Base-by-base conservation (phyloP, 2,329 filamentous ascomycete genomes). In the Macrophomina tecta region DNA sequence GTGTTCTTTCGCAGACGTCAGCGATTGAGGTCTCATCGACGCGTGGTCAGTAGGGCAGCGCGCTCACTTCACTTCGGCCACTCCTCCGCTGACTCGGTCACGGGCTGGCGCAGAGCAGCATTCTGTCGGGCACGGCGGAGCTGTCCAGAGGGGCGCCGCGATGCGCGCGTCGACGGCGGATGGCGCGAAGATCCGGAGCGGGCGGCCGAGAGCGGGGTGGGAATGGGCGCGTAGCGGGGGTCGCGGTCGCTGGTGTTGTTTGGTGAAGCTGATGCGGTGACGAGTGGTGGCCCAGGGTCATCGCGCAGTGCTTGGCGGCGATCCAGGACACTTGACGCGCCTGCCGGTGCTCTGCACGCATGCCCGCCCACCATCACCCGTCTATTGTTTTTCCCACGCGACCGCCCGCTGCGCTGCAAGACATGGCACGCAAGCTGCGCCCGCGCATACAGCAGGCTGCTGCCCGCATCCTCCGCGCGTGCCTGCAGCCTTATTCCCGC, bases 51-150 rank as follows among this genome's bases (percentile, higher is more conserved):
- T 36, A 23, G 6, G 14, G 58, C n/a, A 18, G 58, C 16, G 45
- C 42, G 58, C 58, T 62, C 52, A 58, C 52, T 58, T 65, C 63
- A 65, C 63, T 56, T 65, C 42, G 63, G 52, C 63, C 63, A 65
- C 52, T 65, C 63, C 63, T 65, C 63, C 63, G 63, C 63, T 58
- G 63, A 65, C 63, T 65, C 63, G 63, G 63, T 65, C 63, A 65
- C 51, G 63, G 63, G 63, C 63, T 56, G 63, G 63, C 52, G 63
- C 63, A 36, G 63, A 56, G 51, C 63, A 56, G 52, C 63, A 65
- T 65, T 48, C 63, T 65, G 63, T 62, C 58, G n/a, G 58, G 58
- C 58, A 62, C 58, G 40, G 58, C 58, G 58, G 45, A 62, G 58
- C 58, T 62, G 58, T 42, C 30, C 63, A 51, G 49, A 32, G 18